Conservation (phyloP, 768 basidiomycete genomes). For the Boletus reticuloceps region DNA sequence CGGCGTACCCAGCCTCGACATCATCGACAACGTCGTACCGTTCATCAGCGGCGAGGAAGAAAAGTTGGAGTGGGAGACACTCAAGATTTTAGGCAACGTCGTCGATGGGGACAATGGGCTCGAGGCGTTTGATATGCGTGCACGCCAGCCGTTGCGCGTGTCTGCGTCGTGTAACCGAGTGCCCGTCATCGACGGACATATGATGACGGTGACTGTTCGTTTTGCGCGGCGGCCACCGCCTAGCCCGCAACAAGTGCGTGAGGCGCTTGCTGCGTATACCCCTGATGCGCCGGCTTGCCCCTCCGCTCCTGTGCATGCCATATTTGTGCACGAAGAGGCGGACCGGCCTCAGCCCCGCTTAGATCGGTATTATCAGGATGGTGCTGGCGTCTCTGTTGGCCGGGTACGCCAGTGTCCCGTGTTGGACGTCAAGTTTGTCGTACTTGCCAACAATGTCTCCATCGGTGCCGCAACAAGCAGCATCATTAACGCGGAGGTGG, state of each 20-base stretch:
- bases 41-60: constrained; percentile 94
- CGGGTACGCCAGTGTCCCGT: constrained; percentile 89
- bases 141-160: constrained; percentile 75
- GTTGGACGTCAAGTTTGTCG: constrained; percentile 93
- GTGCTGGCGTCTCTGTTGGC: constrained; percentile 89
- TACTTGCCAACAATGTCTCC: constrained; percentile 88
- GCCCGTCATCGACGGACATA: constrained; percentile 94
- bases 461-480: constrained; percentile 97
- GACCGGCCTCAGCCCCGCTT: constrained; percentile 94
- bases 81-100: constrained; percentile 93
- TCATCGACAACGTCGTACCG: constrained; percentile 94
- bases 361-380: constrained; percentile 86
- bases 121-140: constrained; percentile 82
- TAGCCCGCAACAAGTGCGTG: constrained; percentile 80
- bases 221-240: constrained; percentile 82
- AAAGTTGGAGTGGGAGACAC: constrained; percentile 98
- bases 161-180: constrained; percentile 95
- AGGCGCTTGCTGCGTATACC: constrained; percentile 71
- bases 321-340: constrained; percentile 88
- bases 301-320: constrained; percentile 78
- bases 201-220: constrained; percentile 83
- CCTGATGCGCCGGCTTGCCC: constrained; percentile 81
- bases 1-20: constrained; percentile 84
- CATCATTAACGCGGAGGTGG: constrained; percentile 96
- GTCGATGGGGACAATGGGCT: constrained; percentile 50